Conservation (phyloP, 2,329 filamentous ascomycete genomes). For the Aspergillus sp. region DNA sequence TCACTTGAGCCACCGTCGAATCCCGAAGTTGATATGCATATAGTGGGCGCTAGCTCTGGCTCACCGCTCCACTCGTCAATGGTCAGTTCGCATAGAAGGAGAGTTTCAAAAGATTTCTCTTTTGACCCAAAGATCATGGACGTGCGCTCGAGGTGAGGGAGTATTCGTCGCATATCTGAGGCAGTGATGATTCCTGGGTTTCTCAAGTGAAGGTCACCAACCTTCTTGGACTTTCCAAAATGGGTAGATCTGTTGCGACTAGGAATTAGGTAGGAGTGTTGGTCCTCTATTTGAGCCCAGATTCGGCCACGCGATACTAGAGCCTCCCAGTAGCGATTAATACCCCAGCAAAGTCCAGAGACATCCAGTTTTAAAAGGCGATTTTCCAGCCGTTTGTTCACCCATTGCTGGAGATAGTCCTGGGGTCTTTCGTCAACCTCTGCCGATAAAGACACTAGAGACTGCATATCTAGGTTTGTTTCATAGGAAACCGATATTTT, state of each 20-base stretch:
- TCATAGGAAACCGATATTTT: slow-evolving; percentile 35
- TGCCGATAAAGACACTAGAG: slow-evolving; percentile 33
- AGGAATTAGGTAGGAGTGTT: slow-evolving; percentile 19
- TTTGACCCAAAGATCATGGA: slow-evolving; percentile 33
- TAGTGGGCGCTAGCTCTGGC: slow-evolving; percentile 36
- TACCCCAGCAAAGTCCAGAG: slow-evolving; percentile 43
- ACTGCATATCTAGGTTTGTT: slow-evolving; percentile 36
- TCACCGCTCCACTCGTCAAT: slow-evolving; percentile 44
- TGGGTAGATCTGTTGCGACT: neutral
- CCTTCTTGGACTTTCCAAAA: neutral
- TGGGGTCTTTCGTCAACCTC: slow-evolving; percentile 16
- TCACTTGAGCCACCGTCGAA: neutral
- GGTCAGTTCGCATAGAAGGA: slow-evolving; percentile 35
- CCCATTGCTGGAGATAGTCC: slow-evolving; percentile 35
- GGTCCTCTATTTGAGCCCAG: slow-evolving; percentile 36
- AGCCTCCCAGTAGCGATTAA: slow-evolving; percentile 45
- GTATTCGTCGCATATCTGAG: slow-evolving; percentile 28
- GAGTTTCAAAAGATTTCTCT: slow-evolving; percentile 18
- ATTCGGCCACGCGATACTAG: slow-evolving; percentile 37
- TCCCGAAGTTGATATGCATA: slow-evolving; percentile 30
- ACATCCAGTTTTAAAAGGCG: slow-evolving; percentile 38
- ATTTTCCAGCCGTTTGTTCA: slow-evolving; percentile 34
- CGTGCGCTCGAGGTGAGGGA: slow-evolving; percentile 39
- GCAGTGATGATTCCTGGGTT: slow-evolving; percentile 18
- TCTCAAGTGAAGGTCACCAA: neutral